Percentiles rank a stretch among this genome's conserved stretches.
Conservation (phyloP, 2,329 filamentous ascomycete species). For the Monilinia laxa region DNA sequence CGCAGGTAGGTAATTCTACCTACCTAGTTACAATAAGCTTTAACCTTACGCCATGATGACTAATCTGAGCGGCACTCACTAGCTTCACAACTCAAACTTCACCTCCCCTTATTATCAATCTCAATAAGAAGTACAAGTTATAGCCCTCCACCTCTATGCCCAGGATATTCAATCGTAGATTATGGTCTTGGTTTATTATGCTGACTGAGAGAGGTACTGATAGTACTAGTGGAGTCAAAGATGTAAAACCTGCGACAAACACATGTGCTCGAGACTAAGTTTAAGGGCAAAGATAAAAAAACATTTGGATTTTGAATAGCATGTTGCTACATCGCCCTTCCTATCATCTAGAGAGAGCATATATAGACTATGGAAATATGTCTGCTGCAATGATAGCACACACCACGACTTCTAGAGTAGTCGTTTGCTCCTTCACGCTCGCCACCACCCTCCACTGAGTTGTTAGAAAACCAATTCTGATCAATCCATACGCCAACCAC, state of each 20-base stretch:
- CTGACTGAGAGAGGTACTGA: too few relatives aligned
- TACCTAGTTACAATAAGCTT: too few relatives aligned
- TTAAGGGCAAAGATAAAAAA: too few relatives aligned
- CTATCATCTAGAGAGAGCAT: too few relatives aligned
- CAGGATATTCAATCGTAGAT: too few relatives aligned
- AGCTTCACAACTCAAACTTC: not conserved
- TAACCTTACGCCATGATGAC: not conserved
- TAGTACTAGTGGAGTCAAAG: too few relatives aligned
- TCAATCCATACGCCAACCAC: not conserved
- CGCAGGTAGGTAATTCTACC: too few relatives aligned
- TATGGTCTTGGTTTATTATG: too few relatives aligned
- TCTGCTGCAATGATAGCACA: not conserved
- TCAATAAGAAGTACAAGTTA: not conserved
- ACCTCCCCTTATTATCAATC: not conserved
- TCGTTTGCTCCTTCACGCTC: not conserved
- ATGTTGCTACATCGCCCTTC: too few relatives aligned
- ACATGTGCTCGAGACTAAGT: too few relatives aligned
- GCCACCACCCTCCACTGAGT: not conserved
- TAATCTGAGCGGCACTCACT: not conserved
- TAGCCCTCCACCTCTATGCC: not conserved
- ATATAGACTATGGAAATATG: not conserved
- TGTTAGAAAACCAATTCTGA: not conserved
- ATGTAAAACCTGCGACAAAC: too few relatives aligned
- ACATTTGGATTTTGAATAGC: too few relatives aligned
- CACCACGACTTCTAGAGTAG: not conserved